Base-by-base conservation (phyloP, 176 grass and related monocot genomes). In the Musa troglodytarum region DNA sequence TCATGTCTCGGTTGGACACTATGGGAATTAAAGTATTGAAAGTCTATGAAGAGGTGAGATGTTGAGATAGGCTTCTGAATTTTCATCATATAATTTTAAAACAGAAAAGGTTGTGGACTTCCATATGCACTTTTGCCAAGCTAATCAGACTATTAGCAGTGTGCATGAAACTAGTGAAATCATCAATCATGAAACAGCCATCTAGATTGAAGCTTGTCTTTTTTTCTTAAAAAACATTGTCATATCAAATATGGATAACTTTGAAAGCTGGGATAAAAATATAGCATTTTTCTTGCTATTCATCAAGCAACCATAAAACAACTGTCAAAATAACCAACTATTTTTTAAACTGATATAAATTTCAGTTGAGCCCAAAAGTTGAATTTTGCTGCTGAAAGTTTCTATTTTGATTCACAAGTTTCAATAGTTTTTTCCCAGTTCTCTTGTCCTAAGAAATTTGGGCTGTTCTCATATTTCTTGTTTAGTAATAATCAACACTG, bases 11-110 rank as follows among this genome's bases (percentile, higher is more conserved):
- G 49, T 79, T 94, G 62, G 85, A 94, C 65, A 71, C 63, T 2
- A 99, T 99, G 95, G 95, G 91, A 67, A 76, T 99, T 84, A 91
- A 78, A 54, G 88, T 95, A 20, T 34, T 83, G 34, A 85, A 92
- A 87, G 81, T 99, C 25, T 78, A 99, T 2, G 91, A 99, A 69
- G 91, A 99, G 90, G 95, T 94, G 82, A 77, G 57, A 29, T 16
- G 15, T 49, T 76, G 19, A n/a, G 20, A 77, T 73, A 73, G 19
- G 22, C 16, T 64, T 64, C 29, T 4, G 12, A 20, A 58, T 50
- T 63, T 76, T 63, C 56, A 25, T 20, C 13, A 64, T 24, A 14
- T 76, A 51, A 28, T 28, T 28, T 13, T 20, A 49, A 11, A 7
- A 52, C 71, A 43, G 34, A 43, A 43, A 43, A 43, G 34, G 34